Conservation (phyloP, 352 stramenopile species). For the Sclerospora graminicola region DNA sequence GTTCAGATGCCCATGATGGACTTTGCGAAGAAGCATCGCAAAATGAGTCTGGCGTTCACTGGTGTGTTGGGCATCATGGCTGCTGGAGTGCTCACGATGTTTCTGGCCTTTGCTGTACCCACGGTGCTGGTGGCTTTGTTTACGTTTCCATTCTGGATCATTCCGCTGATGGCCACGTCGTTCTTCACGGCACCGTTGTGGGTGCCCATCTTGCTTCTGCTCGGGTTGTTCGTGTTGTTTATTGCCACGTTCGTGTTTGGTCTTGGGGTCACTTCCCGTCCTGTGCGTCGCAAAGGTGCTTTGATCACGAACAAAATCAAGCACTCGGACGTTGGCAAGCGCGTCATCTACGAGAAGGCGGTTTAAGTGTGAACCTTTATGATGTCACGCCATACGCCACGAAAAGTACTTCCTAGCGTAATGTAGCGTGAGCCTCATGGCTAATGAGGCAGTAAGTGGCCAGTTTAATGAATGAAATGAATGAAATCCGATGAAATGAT, state of each 20-base stretch:
- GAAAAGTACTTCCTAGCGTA: not conserved
- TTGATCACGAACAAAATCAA: conserved; percentile 70
- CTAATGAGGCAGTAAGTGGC: conserved; percentile 1
- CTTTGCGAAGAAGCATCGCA: conserved; percentile 68
- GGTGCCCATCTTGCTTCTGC: conserved; percentile 54
- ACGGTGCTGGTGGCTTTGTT: conserved; percentile 58
- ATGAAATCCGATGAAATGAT: not conserved
- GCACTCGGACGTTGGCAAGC: conserved; percentile 70
- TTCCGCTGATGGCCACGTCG: conserved; percentile 57
- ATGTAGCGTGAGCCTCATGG: conserved; percentile 10
- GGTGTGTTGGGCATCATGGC: conserved; percentile 41
- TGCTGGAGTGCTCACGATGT: conserved; percentile 40
- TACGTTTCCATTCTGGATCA: conserved; percentile 80
- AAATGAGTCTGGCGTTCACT: conserved; percentile 48
- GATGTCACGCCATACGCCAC: not conserved
- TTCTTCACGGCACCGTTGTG: conserved; percentile 79
- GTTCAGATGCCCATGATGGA: conserved; percentile 36
- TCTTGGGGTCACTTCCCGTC: conserved; percentile 60
- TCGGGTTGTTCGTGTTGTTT: conserved; percentile 56
- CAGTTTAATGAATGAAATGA: conserved; percentile 1
- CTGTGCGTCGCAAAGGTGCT: conserved; percentile 67
- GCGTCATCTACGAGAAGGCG: conserved; percentile 77
- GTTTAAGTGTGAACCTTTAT: conserved; percentile 17
- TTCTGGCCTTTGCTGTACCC: conserved; percentile 60
- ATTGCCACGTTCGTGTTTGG: conserved; percentile 61